Base-by-base conservation (phyloP, 768 basidiomycete genomes). In the Mycena chlorophos region DNA sequence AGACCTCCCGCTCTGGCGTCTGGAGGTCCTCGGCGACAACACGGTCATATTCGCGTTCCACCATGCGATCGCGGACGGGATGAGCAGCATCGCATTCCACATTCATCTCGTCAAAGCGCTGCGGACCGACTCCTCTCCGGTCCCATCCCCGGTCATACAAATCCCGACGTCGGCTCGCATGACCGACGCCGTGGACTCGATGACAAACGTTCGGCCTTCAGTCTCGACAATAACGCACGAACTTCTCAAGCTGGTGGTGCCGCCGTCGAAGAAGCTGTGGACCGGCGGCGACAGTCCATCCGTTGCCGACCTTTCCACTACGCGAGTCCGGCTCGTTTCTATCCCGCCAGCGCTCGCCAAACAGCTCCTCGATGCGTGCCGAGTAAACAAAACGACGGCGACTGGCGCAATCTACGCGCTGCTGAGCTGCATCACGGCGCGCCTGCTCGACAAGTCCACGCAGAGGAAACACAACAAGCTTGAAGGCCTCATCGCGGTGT, bases 1-100 rank as follows among this genome's bases (percentile, higher is more conserved):
- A 1, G 60, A 64, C 20, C n/a, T 64, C 6, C 75, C 74, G 2
- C 67, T 76, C 4, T 78, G 77, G 77, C 69, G 74, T 14, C 49
- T 76, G 3, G 50, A 65, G 8, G 69, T 77, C 2, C 56, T 73
- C 8, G 48, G 50, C 5, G 70, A 71, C 47, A 61, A 65, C 23
- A 73, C 64, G 3, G 63, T 76, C 20, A 47, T 70, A 8, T 73
- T 75, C 49, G 67, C 65, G 26, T 73, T 65, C 54, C 72, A 75
- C 48, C 77, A 78, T 52, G 54, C 58, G 46, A 71, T 77, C 45
- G 72, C 69, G 2, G 77, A 78, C 52, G 77, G 75, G 2, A 63
- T 71, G 54, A 76, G 74, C 50, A 69, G 70, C 10, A 56, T 70
- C 27, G 70, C 71, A 0, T 74, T 76, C 51, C 77, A 76, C 52